phyloP scores from a whole-genome alignment of 805 yeast species.

The Starmerella powellii region DNA sequence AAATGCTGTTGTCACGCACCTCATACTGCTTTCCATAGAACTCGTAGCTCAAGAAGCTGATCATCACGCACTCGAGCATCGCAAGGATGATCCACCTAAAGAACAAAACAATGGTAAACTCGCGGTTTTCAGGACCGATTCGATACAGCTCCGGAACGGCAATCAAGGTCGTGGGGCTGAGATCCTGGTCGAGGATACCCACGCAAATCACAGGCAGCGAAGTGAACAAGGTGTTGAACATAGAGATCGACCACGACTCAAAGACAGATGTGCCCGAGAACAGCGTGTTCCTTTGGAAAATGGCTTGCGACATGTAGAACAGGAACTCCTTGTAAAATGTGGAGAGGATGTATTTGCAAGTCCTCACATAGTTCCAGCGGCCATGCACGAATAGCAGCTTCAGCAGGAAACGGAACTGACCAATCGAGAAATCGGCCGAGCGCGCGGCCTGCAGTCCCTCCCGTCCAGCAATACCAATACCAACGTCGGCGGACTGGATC shows the following conservation, averaged over 20 bases:
- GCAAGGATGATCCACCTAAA: conserved; percentile 70
- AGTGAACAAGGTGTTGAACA: conserved; percentile 94
- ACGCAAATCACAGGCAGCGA: conserved; percentile 81
- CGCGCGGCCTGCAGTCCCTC: conserved; percentile 97
- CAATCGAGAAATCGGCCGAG: conserved; percentile 87
- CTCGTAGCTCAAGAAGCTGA: conserved; percentile 54
- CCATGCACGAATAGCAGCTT: conserved; percentile 89
- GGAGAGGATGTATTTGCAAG: conserved; percentile 80
- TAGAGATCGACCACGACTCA: conserved; percentile 92
- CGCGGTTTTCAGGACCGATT: conserved; percentile 60
- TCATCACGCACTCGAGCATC: conserved; percentile 54
- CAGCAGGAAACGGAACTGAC: conserved; percentile 75
- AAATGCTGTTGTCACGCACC: conserved; percentile 58
- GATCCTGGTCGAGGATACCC: conserved; percentile 92
- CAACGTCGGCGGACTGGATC: conserved; percentile 98
- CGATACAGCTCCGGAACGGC: conserved; percentile 86
- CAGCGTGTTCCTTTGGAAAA: conserved; percentile 73
- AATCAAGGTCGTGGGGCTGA: conserved; percentile 72
- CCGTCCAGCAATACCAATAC: conserved; percentile 92
- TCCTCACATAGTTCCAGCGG: conserved; percentile 83
- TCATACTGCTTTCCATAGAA: conserved; percentile 59
- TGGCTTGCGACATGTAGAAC: conserved; percentile 77
- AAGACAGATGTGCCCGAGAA: conserved; percentile 89
- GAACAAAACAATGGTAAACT: conserved; percentile 60
- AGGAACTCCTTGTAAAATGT: conserved; percentile 90